These are phyloP conservation scores for Nemophila menziesii DNA, from an alignment of 257 asterid species.

Conservation along the genomic window DNA sequence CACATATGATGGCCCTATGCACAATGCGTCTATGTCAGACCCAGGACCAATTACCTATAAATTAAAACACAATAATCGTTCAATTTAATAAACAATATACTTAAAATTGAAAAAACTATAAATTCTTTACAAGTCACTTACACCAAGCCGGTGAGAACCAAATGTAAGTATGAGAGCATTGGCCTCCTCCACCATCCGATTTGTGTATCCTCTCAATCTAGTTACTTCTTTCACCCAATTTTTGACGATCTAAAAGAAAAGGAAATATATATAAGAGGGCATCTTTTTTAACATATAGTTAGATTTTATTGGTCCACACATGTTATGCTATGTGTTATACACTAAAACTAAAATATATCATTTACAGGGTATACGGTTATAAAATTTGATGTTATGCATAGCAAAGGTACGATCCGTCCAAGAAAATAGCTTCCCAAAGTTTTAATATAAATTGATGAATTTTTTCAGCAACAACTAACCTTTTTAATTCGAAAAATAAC, in stretches of 20 bases:
- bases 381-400: no score
- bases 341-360: no score
- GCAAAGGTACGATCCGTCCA: no score
- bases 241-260: constrained; percentile 21
- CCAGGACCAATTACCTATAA: constrained; percentile 80
- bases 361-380: no score
- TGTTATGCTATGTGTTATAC: no score
- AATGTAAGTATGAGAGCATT: constrained; percentile 83
- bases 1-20: constrained; percentile 58
- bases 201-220: constrained; percentile 19
- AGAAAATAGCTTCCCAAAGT: no score
- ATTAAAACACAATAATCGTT: not conserved
- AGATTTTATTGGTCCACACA: no score
- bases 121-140: constrained; percentile 27
- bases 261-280: no score
- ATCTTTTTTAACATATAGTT: no score
- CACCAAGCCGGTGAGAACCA: constrained; percentile 96
- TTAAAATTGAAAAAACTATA: not conserved
- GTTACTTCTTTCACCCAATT: constrained; percentile 32
- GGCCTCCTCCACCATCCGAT: constrained; percentile 77
- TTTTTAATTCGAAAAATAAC: no score
- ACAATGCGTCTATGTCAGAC: constrained; percentile 56
- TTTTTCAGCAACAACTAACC: no score
- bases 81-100: not conserved
- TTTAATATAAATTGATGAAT: no score